Evolutionary conservation across 805 yeast species (phyloP).

Genomic region (Candida namnaoensis): DNA sequence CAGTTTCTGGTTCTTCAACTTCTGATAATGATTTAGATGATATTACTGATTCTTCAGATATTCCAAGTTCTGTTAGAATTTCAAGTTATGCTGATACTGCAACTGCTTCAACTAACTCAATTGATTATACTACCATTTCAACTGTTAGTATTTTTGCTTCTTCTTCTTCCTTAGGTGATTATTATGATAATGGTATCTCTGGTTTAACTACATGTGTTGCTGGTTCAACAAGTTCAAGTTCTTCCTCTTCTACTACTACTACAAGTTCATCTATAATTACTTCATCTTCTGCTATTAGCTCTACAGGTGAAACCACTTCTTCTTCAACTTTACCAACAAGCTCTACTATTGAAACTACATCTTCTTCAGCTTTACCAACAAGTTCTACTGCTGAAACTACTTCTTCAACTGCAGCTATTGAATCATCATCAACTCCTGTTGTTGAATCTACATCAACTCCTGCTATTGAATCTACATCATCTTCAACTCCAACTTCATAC

Average conservation of each 20-base stretch:
- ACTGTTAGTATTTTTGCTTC: conserved; percentile 3
- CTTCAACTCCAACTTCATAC: neutral
- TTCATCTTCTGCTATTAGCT: too few relatives aligned
- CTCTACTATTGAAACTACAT: conserved; percentile 2
- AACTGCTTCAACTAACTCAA: neutral
- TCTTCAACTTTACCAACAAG: neutral
- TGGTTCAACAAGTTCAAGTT: neutral
- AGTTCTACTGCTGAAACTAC: neutral
- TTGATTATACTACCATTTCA: neutral
- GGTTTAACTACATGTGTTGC: conserved; percentile 3
- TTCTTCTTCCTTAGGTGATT: conserved; percentile 1
- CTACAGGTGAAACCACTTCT: neutral
- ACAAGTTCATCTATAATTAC: too few relatives aligned
- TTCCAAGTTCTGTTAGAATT: conserved; percentile 1
- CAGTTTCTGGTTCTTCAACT: neutral
- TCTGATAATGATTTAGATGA: neutral
- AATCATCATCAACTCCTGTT: too few relatives aligned
- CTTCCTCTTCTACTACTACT: too few relatives aligned
- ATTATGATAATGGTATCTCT: conserved; percentile 3
- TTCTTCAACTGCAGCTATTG: neutral
- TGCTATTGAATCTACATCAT: neutral
- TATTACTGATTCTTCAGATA: neutral
- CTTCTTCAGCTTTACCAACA: neutral
- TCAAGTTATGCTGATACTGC: neutral
- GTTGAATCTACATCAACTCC: neutral